A percentile compares a stretch with the other conserved stretches of the same genome.
Conservation (phyloP, 1,284 basidiomycete species). For the Malassezia obtusa region DNA sequence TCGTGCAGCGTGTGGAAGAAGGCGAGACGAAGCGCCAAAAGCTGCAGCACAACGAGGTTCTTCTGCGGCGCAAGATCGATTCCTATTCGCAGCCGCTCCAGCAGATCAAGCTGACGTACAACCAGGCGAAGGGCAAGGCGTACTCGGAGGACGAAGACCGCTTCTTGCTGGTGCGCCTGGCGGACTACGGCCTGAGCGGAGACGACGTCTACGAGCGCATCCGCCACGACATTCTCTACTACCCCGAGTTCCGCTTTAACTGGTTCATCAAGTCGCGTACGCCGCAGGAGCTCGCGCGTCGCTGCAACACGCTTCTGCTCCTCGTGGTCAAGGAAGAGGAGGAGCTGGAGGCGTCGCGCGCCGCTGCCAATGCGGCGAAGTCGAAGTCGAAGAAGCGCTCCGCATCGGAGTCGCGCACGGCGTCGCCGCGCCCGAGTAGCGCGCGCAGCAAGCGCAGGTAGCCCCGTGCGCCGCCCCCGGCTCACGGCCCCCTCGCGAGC, state of each 20-base stretch:
- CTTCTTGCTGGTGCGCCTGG: slow-evolving; percentile 80
- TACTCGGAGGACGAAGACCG: slow-evolving; percentile 95
- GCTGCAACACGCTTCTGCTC: slow-evolving; percentile 77
- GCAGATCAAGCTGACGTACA: slow-evolving; percentile 41
- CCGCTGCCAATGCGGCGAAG: slow-evolving; percentile 1
- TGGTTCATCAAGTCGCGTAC: slow-evolving; percentile 98
- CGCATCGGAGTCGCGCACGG: slow-evolving; percentile 2
- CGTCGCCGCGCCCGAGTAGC: slow-evolving; percentile 4
- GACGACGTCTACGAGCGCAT: slow-evolving; percentile 92
- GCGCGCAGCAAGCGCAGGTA: slow-evolving; percentile 6
- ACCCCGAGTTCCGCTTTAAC: slow-evolving; percentile 81
- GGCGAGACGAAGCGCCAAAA: slow-evolving; percentile 39
- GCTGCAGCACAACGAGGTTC: slow-evolving; percentile 31
- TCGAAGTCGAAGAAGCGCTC: slow-evolving; percentile 10
- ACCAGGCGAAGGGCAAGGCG: slow-evolving; percentile 64
- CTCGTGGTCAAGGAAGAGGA: slow-evolving; percentile 78
- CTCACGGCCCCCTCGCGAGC: background rate
- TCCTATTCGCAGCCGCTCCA: slow-evolving; percentile 27
- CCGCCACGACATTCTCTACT: slow-evolving; percentile 89
- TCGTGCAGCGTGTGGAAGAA: slow-evolving; percentile 41
- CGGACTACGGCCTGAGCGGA: slow-evolving; percentile 79
- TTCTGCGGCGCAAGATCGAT: slow-evolving; percentile 29
- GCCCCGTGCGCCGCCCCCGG: background rate
- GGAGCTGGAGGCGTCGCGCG: slow-evolving; percentile 29
- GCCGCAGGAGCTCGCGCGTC: slow-evolving; percentile 75